These are phyloP conservation scores for Sarocladiaceae sp. DNA, from an alignment of 2,329 filamentous ascomycete genomes.

Conservation along the genomic window DNA sequence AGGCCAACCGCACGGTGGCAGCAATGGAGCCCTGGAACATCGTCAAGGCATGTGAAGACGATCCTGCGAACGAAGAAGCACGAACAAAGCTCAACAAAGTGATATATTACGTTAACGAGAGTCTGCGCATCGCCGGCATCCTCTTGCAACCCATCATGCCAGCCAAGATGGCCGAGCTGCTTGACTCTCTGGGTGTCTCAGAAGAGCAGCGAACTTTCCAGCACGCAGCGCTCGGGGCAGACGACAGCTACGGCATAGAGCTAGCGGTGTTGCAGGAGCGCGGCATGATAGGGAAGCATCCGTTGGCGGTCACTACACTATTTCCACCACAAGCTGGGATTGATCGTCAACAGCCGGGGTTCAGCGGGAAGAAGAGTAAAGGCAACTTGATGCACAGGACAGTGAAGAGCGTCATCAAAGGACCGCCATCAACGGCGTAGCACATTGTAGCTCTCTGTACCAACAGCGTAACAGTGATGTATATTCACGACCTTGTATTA, in stretches of 20 bases:
- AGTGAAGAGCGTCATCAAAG: neutral
- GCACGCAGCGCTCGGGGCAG: slow-evolving; percentile 58
- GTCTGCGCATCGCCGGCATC: slow-evolving; percentile 75
- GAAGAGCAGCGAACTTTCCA: slow-evolving; percentile 57
- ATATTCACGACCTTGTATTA: too few relatives aligned
- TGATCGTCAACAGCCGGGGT: slow-evolving; percentile 3
- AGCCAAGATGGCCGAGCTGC: slow-evolving; percentile 62
- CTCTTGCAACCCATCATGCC: slow-evolving; percentile 91
- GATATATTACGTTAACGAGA: slow-evolving; percentile 71
- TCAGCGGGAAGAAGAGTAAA: neutral
- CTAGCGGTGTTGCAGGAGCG: slow-evolving; percentile 15
- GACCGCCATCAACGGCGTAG: too few relatives aligned
- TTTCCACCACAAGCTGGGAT: slow-evolving; percentile 40
- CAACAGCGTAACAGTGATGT: too few relatives aligned
- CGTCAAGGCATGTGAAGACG: slow-evolving; percentile 16
- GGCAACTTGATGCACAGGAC: neutral
- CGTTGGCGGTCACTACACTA: slow-evolving; percentile 37
- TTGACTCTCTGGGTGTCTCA: slow-evolving; percentile 74
- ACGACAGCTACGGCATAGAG: slow-evolving; percentile 63
- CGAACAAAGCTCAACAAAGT: slow-evolving; percentile 42
- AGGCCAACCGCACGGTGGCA: slow-evolving; percentile 48
- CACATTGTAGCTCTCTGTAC: too few relatives aligned
- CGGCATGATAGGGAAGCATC: slow-evolving; percentile 25
- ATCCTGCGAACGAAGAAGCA: neutral
- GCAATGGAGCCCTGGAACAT: slow-evolving; percentile 65